Evolutionary conservation across 352 stramenopile genomes (phyloP).

Genomic region (Phytophthora podocarpi): DNA sequence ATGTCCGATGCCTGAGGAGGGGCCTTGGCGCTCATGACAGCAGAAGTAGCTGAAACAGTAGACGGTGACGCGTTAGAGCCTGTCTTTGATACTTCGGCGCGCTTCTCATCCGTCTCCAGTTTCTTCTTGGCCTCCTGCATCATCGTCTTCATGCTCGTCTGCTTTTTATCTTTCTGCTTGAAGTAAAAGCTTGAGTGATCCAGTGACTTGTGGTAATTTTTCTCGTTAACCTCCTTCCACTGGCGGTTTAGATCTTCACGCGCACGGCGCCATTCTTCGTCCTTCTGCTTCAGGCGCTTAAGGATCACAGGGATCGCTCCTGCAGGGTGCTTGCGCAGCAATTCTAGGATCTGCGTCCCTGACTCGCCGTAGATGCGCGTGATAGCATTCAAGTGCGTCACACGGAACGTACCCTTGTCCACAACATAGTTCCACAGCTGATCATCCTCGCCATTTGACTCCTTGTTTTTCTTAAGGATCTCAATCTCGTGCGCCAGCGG

Average conservation of each 20-base stretch:
- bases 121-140: conserved; percentile 89
- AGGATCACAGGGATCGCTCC: conserved; percentile 98
- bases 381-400: conserved; percentile 98
- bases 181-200: conserved; percentile 99
- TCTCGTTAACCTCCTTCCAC: conserved; percentile 98
- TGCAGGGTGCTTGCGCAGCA: conserved; percentile 96
- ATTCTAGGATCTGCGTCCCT: conserved; percentile 90
- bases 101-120: conserved; percentile 68
- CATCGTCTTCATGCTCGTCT: conserved; percentile 95
- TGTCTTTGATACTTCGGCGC: conserved; percentile 30
- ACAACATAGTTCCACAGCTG: conserved; percentile 92
- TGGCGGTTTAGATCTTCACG: conserved; percentile 95
- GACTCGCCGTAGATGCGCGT: conserved; percentile 98
- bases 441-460: conserved; percentile 64
- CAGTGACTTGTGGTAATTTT: conserved; percentile 99
- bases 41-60: conserved; percentile 30
- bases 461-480: conserved; percentile 73
- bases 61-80: conserved; percentile 27
- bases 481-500: conserved; percentile 96
- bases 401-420: conserved; percentile 94
- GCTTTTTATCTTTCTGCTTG: conserved; percentile 98
- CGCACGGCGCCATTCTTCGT: conserved; percentile 95
- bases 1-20: conserved; percentile 60
- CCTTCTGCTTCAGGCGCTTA: conserved; percentile 98
- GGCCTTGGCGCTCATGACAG: conserved; percentile 28